Evolutionary conservation across 192 early-diverging fungal genomes (phyloP).

Genomic region (Backusella westeae): DNA sequence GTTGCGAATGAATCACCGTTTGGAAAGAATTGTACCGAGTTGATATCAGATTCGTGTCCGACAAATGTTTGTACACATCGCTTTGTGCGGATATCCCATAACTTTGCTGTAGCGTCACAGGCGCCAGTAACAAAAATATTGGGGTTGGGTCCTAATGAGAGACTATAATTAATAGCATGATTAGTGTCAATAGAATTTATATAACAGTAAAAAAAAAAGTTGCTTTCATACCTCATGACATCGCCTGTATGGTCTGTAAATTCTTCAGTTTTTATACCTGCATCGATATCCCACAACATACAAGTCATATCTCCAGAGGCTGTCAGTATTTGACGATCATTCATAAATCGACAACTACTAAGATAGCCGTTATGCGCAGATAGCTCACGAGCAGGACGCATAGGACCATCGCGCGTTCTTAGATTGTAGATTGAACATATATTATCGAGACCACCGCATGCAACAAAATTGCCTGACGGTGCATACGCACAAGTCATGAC

Average conservation of each 20-base stretch:
- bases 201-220: neutral
- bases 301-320: slow-evolving; percentile 98
- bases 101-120: slow-evolving; percentile 98
- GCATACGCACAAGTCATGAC: slow-evolving; percentile 99
- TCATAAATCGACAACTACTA: slow-evolving; percentile 95
- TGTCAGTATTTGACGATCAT: slow-evolving; percentile 94
- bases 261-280: slow-evolving; percentile 94
- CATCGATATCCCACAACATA: slow-evolving; percentile 99
- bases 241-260: slow-evolving; percentile 99
- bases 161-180: slow-evolving; percentile 59
- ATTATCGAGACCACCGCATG: slow-evolving; percentile 99
- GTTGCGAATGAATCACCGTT: slow-evolving; percentile 98
- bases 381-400: slow-evolving; percentile 93
- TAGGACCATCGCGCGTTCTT: slow-evolving; percentile 89
- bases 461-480: slow-evolving; percentile 97
- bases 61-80: slow-evolving; percentile 98
- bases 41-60: slow-evolving; percentile 98
- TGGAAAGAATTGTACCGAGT: slow-evolving; percentile 99
- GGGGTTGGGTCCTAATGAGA: slow-evolving; percentile 91
- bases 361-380: slow-evolving; percentile 97
- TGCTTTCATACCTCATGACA: slow-evolving; percentile 78
- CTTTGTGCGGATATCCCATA: slow-evolving; percentile 98
- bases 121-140: slow-evolving; percentile 98
- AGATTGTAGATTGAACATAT: slow-evolving; percentile 99
- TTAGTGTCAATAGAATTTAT: neutral